These are phyloP conservation scores for Pleurotus ostreatus DNA, from an alignment of 768 basidiomycete genomes.

Conservation along the genomic window DNA sequence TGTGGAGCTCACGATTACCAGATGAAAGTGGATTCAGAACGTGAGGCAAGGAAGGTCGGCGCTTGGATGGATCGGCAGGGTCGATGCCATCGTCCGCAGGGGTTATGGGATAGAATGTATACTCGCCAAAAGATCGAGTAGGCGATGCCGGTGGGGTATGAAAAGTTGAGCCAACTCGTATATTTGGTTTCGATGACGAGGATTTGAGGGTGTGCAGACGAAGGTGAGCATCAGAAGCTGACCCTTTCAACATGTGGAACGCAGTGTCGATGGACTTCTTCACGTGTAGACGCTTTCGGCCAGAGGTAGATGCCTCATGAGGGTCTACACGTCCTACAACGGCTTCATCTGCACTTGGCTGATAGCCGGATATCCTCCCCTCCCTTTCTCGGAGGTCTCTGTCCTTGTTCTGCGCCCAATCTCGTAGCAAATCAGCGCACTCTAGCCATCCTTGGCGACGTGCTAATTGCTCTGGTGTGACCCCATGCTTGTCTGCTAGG, in stretches of 20 bases:
- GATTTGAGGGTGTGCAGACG: slow-evolving; percentile 26
- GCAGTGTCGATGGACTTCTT: slow-evolving; percentile 80
- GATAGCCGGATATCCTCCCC: slow-evolving; percentile 8
- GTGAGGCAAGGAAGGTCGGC: slow-evolving; percentile 70
- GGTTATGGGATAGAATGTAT: slow-evolving; percentile 33
- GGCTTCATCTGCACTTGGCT: slow-evolving; percentile 5
- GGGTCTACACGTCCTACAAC: slow-evolving; percentile 8
- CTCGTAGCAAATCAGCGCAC: slow-evolving; percentile 68
- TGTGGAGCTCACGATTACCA: slow-evolving; percentile 30
- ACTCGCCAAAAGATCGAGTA: slow-evolving; percentile 38
- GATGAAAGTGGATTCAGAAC: slow-evolving; percentile 32
- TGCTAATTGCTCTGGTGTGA: slow-evolving; percentile 84
- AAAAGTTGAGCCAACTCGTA: background rate
- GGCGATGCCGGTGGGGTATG: slow-evolving; percentile 40
- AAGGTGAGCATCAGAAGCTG: slow-evolving; percentile 5
- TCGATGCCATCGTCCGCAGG: slow-evolving; percentile 27
- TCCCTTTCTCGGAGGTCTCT: slow-evolving; percentile 55
- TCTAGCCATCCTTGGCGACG: slow-evolving; percentile 75
- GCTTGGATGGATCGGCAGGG: slow-evolving; percentile 31
- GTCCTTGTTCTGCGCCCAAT: slow-evolving; percentile 63
- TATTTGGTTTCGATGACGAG: slow-evolving; percentile 16
- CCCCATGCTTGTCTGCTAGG: slow-evolving; percentile 85
- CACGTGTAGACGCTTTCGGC: slow-evolving; percentile 55
- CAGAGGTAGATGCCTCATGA: slow-evolving; percentile 23
- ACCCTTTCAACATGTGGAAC: slow-evolving; percentile 41